Percentiles rank a stretch among this genome's conserved stretches.
phyloP scores from a whole-genome alignment of 2,329 filamentous ascomycete species.

The Coniochaeta sp. region DNA sequence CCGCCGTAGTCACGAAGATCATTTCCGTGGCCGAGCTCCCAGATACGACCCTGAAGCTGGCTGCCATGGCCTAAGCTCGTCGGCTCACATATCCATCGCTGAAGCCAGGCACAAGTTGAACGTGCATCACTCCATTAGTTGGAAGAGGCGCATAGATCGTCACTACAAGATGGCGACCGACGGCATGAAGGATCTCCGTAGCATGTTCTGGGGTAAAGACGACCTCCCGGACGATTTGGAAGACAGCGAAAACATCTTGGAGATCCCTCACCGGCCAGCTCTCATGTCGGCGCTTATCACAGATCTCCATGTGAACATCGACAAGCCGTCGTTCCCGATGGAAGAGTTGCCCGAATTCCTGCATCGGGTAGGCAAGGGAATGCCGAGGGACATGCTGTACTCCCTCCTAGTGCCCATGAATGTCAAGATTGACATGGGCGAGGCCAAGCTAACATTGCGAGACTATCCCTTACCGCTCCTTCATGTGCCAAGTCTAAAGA shows the following conservation, averaged over 20 bases:
- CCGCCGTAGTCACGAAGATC: slow-evolving; percentile 23
- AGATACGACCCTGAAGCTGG: slow-evolving; percentile 77
- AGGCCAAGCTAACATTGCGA: slow-evolving; percentile 76
- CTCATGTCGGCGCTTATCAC: slow-evolving; percentile 75
- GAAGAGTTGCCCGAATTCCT: slow-evolving; percentile 77
- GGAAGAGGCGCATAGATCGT: slow-evolving; percentile 84
- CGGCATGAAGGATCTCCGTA: slow-evolving; percentile 72
- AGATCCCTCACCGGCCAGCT: slow-evolving; percentile 77
- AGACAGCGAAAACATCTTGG: slow-evolving; percentile 77
- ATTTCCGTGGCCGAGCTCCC: slow-evolving; percentile 37
- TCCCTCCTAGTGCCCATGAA: slow-evolving; percentile 85
- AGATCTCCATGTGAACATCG: slow-evolving; percentile 77
- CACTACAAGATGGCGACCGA: slow-evolving; percentile 62
- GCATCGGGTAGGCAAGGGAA: slow-evolving; percentile 88
- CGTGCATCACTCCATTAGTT: slow-evolving; percentile 78
- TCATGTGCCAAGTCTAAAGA: slow-evolving; percentile 78
- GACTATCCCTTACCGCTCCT: slow-evolving; percentile 91
- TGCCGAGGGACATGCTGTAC: slow-evolving; percentile 88
- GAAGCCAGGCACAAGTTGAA: slow-evolving; percentile 73
- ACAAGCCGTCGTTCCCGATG: slow-evolving; percentile 88
- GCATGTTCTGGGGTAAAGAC: slow-evolving; percentile 75
- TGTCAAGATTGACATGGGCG: slow-evolving; percentile 82
- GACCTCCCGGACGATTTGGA: slow-evolving; percentile 74
- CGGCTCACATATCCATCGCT: slow-evolving; percentile 63
- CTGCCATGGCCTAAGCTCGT: slow-evolving; percentile 60